Conservation (phyloP, 2,329 filamentous ascomycete species). For the Aspergillus pseudoglaucus region DNA sequence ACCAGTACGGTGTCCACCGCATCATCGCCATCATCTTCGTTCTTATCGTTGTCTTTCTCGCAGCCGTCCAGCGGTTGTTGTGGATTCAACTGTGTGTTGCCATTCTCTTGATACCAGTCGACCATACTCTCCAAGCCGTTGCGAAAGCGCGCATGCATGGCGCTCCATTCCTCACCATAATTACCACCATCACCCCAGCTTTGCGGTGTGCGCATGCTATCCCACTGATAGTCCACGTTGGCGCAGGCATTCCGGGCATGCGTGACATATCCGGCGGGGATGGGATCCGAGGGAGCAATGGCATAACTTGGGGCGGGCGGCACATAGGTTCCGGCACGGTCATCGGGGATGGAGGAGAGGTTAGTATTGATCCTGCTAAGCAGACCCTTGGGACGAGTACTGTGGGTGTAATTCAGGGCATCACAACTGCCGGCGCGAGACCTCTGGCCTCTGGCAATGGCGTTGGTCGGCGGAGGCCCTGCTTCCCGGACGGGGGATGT, state of each 20-base stretch:
- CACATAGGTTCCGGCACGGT: conserved; percentile 50
- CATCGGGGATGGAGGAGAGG: conserved; percentile 20
- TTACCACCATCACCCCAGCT: conserved; percentile 83
- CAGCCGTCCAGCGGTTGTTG: not conserved
- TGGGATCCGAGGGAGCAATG: conserved; percentile 69
- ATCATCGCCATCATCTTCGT: conserved; percentile 52
- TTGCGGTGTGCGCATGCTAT: conserved; percentile 72
- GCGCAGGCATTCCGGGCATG: conserved; percentile 85
- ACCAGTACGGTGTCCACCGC: conserved; percentile 72
- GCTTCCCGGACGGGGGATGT: conserved; percentile 21
- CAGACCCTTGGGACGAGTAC: conserved; percentile 13
- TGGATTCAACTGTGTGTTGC: conserved; percentile 10
- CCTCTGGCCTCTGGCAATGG: conserved; percentile 24
- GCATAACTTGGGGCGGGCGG: conserved; percentile 78
- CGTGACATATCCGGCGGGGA: conserved; percentile 79
- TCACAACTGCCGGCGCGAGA: conserved; percentile 45
- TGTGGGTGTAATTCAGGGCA: conserved; percentile 21
- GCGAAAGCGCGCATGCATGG: conserved; percentile 88
- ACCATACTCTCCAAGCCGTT: conserved; percentile 71
- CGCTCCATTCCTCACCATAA: conserved; percentile 89
- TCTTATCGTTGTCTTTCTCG: conserved; percentile 11
- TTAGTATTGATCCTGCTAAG: conserved; percentile 29
- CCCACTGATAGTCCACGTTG: conserved; percentile 90
- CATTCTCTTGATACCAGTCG: conserved; percentile 66
- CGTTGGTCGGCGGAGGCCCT: not conserved